Evolutionary conservation across 2,329 filamentous ascomycete species (phyloP).

Genomic region (Talaromyces rugulosus): DNA sequence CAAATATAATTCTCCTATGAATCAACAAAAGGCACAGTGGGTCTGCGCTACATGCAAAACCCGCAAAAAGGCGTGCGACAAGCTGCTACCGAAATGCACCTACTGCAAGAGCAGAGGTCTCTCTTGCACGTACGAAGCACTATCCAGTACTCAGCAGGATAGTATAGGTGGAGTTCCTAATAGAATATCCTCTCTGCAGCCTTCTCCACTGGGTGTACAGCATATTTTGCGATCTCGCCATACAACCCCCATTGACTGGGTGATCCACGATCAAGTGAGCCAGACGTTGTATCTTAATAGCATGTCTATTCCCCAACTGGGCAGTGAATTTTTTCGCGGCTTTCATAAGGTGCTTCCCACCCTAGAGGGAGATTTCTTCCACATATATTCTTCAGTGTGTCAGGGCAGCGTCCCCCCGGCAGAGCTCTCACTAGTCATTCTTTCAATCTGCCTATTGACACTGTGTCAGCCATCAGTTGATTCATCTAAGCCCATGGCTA

Average conservation of each 20-base stretch:
- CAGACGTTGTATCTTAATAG: background rate
- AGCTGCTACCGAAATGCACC: background rate
- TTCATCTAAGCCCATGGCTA: background rate
- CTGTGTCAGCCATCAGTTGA: background rate
- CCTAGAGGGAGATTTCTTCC: background rate
- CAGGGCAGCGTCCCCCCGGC: background rate
- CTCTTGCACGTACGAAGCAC: background rate
- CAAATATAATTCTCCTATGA: background rate
- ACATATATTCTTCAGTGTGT: background rate
- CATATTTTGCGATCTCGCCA: background rate
- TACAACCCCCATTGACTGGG: background rate
- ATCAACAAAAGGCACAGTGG: background rate
- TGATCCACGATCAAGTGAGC: background rate
- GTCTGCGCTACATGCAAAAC: conserved; percentile 1
- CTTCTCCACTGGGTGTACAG: background rate
- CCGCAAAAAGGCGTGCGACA: conserved; percentile 6
- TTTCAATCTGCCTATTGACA: conserved; percentile 2
- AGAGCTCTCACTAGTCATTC: background rate
- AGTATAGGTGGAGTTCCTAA: background rate
- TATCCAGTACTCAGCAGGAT: background rate
- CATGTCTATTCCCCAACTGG: background rate
- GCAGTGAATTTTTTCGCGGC: background rate
- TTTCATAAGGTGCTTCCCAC: background rate
- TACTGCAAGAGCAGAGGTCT: background rate
- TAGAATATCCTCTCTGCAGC: background rate